A percentile compares a stretch with the other conserved stretches of the same genome.
These are phyloP conservation scores for Liquidambar formosana DNA, from an alignment of 164 flowering plant genomes.

Conservation along the genomic window DNA sequence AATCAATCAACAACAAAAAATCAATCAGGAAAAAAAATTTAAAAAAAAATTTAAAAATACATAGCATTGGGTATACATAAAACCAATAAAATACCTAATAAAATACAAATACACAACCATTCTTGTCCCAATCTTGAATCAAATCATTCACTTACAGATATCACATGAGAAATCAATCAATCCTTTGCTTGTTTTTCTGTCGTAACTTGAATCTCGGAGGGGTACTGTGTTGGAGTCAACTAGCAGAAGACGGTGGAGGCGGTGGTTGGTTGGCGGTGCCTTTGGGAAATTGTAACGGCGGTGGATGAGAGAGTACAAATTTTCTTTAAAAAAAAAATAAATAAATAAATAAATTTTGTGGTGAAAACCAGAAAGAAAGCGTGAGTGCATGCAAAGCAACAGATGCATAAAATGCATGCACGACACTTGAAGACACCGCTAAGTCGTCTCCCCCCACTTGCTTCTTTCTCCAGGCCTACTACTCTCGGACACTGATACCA, in stretches of 20 bases:
- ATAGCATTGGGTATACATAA: background rate
- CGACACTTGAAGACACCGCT: conserved; percentile 50
- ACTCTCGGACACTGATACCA: conserved; percentile 24
- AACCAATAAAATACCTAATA: background rate
- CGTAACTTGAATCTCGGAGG: background rate
- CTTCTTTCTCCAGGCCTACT: background rate
- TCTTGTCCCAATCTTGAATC: background rate
- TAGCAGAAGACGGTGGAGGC: background rate
- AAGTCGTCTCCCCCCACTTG: conserved; percentile 8
- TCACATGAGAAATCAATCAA: background rate
- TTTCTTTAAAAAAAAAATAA: too few species aligned
- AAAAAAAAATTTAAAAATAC: background rate
- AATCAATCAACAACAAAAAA: background rate
- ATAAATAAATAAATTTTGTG: background rate
- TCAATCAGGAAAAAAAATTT: background rate
- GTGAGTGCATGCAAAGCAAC: conserved; percentile 42
- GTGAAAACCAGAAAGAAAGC: conserved; percentile 18
- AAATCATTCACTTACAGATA: background rate
- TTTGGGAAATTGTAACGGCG: conserved; percentile 13
- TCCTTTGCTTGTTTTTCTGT: background rate
- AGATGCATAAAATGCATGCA: conserved; percentile 61
- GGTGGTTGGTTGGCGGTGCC: background rate
- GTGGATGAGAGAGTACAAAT: too few species aligned
- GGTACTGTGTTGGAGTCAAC: background rate
- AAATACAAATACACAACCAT: background rate